Percentiles rank a stretch among this genome's conserved stretches.
These are phyloP conservation scores for Metschnikowia anglica DNA, from an alignment of 805 yeast genomes.

Conservation along the genomic window DNA sequence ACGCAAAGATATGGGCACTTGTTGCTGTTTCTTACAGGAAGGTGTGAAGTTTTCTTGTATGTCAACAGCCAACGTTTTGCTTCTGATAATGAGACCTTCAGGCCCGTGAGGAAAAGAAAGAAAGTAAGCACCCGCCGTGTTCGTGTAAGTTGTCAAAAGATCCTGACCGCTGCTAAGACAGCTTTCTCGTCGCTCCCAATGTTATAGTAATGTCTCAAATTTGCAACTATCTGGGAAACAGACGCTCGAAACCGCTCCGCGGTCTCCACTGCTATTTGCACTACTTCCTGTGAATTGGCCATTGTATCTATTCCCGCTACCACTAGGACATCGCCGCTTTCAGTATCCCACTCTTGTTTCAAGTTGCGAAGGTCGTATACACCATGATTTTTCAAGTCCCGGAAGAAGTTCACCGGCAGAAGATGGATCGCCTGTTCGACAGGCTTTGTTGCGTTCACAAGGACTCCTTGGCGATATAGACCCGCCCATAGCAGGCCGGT, in stretches of 20 bases:
- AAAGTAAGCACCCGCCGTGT: no score
- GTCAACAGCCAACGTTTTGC: no score
- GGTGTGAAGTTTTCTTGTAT: no score
- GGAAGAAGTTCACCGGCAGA: conserved; percentile 4
- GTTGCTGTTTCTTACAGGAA: no score
- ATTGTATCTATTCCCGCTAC: background rate
- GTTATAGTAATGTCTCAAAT: conserved; percentile 5
- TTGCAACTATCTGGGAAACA: background rate
- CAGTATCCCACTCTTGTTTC: background rate
- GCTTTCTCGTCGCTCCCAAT: background rate
- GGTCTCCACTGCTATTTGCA: conserved; percentile 7
- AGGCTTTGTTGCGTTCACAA: background rate
- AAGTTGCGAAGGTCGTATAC: background rate
- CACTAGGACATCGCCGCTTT: conserved; percentile 4
- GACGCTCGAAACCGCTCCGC: background rate
- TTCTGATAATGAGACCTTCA: no score
- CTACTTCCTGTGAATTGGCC: background rate
- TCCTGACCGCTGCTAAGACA: conserved; percentile 1
- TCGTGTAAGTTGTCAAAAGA: no score
- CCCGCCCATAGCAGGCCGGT: conserved; percentile 7
- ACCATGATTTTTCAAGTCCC: background rate
- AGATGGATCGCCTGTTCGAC: background rate
- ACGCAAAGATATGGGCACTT: no score
- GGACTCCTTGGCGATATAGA: background rate
- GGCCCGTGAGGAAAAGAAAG: no score